Evolutionary conservation across 192 early-diverging fungal genomes (phyloP).

Genomic region (Umbelopsis vinacea): DNA sequence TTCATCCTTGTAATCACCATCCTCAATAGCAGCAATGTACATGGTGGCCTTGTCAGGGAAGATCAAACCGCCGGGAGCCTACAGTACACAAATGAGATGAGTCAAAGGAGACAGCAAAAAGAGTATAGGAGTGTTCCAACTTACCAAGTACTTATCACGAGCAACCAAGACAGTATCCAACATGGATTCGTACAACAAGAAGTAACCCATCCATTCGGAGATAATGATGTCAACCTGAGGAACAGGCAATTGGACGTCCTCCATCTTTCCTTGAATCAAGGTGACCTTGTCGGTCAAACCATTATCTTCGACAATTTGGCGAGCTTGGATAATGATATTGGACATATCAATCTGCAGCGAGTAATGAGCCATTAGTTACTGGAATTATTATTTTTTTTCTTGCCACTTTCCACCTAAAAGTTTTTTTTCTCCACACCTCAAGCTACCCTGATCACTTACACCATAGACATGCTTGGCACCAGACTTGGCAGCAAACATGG

Average conservation of each 20-base stretch:
- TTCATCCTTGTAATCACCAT: constrained; percentile 92
- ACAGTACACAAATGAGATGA: neutral
- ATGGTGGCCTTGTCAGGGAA: constrained; percentile 87
- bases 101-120: neutral
- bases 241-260: constrained; percentile 93
- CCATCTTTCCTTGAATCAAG: constrained; percentile 96
- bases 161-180: constrained; percentile 98
- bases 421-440: neutral
- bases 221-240: constrained; percentile 99
- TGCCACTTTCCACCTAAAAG: too few relatives aligned
- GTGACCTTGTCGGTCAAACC: constrained; percentile 86
- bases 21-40: constrained; percentile 90
- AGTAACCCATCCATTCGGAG: constrained; percentile 99
- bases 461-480: constrained; percentile 95
- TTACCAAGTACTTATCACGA: constrained; percentile 85
- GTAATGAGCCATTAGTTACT: too few relatives aligned
- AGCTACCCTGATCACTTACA: constrained; percentile 45
- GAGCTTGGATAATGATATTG: constrained; percentile 96
- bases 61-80: constrained; percentile 86
- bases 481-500: constrained; percentile 99
- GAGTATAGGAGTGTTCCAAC: neutral
- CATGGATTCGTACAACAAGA: constrained; percentile 98
- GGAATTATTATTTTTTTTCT: too few relatives aligned
- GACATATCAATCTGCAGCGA: constrained; percentile 78
- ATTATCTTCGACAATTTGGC: constrained; percentile 93